These are phyloP conservation scores for Paxillus ammoniavirescens DNA, from an alignment of 768 basidiomycete genomes.

Conservation along the genomic window DNA sequence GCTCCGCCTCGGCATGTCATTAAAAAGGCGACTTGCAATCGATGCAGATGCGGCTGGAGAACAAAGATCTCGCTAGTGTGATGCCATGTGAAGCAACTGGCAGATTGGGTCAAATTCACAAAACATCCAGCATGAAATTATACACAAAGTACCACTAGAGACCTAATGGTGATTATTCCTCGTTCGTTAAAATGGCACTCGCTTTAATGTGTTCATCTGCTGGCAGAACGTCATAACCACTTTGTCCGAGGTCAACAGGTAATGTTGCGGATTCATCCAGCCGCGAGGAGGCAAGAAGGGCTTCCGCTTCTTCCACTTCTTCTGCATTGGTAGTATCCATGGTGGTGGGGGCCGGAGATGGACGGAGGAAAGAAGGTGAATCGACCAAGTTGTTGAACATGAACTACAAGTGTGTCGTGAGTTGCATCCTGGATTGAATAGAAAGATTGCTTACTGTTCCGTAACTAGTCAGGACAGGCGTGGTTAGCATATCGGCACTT, in stretches of 20 bases:
- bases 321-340: conserved; percentile 46
- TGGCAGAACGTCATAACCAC: conserved; percentile 82
- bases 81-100: too few species aligned
- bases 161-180: conserved; percentile 9
- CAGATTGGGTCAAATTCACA: too few species aligned
- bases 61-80: too few species aligned
- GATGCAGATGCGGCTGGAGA: too few species aligned
- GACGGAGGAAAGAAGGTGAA: conserved; percentile 58
- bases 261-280: conserved; percentile 83
- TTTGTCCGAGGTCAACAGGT: conserved; percentile 77
- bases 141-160: not conserved
- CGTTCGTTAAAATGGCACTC: conserved; percentile 6
- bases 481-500: conserved; percentile 9
- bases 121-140: not conserved
- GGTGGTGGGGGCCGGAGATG: conserved; percentile 33
- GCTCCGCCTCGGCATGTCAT: conserved; percentile 15
- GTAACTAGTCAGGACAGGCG: conserved; percentile 49
- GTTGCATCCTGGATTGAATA: conserved; percentile 4
- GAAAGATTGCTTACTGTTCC: conserved; percentile 61
- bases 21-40: not conserved
- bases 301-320: conserved; percentile 61
- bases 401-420: conserved; percentile 49
- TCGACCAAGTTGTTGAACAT: conserved; percentile 85
- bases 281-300: conserved; percentile 38
- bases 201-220: conserved; percentile 35